Conservation (phyloP, 2,329 filamentous ascomycete genomes). For the Neonectria hederae region DNA sequence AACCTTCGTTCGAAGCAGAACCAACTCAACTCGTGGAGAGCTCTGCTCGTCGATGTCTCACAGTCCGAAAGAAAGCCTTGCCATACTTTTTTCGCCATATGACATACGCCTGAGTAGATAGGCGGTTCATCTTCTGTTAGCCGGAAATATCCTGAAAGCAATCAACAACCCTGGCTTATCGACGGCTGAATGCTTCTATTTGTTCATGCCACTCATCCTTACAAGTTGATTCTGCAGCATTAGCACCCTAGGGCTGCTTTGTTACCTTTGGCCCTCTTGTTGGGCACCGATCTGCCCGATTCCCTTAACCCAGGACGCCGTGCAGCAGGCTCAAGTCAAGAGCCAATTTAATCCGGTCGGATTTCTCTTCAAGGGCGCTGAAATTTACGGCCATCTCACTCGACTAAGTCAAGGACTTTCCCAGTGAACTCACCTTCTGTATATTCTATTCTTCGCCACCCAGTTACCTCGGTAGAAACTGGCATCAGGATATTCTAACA, state of each 20-base stretch:
- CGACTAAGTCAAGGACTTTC: conserved; percentile 3
- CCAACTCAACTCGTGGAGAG: conserved; percentile 1
- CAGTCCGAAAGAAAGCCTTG: conserved; percentile 4
- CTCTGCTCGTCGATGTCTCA: conserved; percentile 21
- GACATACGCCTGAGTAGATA: conserved; percentile 6
- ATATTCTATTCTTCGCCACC: neutral
- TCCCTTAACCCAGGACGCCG: neutral
- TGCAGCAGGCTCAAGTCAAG: neutral
- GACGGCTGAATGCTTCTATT: neutral
- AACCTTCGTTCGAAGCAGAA: neutral
- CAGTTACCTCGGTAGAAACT: neutral
- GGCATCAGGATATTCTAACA: neutral
- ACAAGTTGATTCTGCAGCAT: neutral
- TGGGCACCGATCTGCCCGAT: neutral
- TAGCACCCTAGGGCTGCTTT: neutral
- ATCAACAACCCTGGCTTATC: neutral
- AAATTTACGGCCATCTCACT: conserved; percentile 4
- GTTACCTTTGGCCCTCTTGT: neutral
- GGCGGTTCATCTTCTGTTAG: neutral
- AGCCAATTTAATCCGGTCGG: neutral
- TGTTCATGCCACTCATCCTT: neutral
- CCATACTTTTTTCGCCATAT: neutral
- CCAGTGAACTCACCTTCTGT: neutral
- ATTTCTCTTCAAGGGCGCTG: conserved; percentile 2
- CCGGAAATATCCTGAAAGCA: neutral